These are phyloP conservation scores for Dictyophora rubrovolvata DNA, from an alignment of 768 basidiomycete genomes.

Conservation along the genomic window DNA sequence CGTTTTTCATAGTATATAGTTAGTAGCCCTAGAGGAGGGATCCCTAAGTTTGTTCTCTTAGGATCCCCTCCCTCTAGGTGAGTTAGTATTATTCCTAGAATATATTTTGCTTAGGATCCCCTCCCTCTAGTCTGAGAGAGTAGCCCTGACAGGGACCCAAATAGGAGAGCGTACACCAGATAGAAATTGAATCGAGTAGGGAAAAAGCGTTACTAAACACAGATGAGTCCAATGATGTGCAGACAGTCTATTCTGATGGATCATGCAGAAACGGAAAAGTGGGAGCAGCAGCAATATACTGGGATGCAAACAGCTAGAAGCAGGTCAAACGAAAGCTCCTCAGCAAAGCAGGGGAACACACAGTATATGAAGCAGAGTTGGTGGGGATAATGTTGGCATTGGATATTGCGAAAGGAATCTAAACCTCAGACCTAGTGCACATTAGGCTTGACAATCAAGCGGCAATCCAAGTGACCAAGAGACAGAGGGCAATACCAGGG, in stretches of 20 bases:
- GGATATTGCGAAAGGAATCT: slow-evolving; percentile 16
- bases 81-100: too few species aligned
- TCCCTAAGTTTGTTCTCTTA: too few species aligned
- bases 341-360: slow-evolving; percentile 16
- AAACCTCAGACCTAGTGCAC: neutral
- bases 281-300: slow-evolving; percentile 22
- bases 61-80: too few species aligned
- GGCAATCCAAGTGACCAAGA: slow-evolving; percentile 4
- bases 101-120: too few species aligned
- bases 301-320: neutral
- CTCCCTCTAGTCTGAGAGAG: too few species aligned
- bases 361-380: slow-evolving; percentile 23
- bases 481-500: neutral
- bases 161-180: slow-evolving; percentile 2
- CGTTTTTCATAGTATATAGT: too few species aligned
- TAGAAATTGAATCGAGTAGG: neutral
- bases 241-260: slow-evolving; percentile 21
- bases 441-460: slow-evolving; percentile 19
- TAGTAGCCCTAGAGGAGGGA: too few species aligned
- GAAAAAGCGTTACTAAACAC: slow-evolving; percentile 9
- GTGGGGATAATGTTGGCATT: slow-evolving; percentile 20
- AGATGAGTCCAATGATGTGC: neutral
- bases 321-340: slow-evolving; percentile 14
- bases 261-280: slow-evolving; percentile 19
- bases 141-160: too few species aligned